Base-by-base conservation (phyloP, 2,329 filamentous ascomycete species). In the Rutstroemia sp. region DNA sequence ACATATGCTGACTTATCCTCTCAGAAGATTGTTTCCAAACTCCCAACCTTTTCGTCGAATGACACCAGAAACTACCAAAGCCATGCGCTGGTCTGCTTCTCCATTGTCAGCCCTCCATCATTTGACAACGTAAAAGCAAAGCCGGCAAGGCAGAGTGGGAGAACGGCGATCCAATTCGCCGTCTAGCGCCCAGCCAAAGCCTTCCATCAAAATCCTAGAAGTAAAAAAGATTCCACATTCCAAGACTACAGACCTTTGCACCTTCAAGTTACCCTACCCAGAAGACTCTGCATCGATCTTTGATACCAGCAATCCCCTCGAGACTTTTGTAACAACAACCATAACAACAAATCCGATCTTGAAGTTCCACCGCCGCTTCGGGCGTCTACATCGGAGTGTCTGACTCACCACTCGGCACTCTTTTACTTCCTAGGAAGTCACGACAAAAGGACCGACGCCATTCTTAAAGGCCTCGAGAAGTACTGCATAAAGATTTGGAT, bases 81-180 rank as follows among this genome's bases (percentile, higher is more conserved):
- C 14, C 16, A 2, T 19, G 10, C n/a, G 5, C 27, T 97, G 64
- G 96, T 97, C 72, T 97, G 92, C 77, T 97, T 97, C 76, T 96
- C 92, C 63, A 95, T 97, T 70, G 92, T 96, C 75, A 95, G 89
- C 83, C 92, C 92, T 49, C 90, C 94, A 21, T 96, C 92, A 34
- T 97, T 96, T 70, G 94, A 97, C 76, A 99, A 99, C 83, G 92
- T 99, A 71, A 94, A 91, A 77, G 92, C 92, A 60, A 99, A 96
- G 87, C 23, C 23, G 23, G 23, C 23, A 23, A 19, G 19, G 19
- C 19, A 19, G 19, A 19, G 19, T 19, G 19, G 19, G 19, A 19
- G 19, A 3, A 19, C 19, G 19, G 19, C 19, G 19, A 19, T 19
- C 19, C 19, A 19, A 19, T 19, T 19, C 19, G 19, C 19, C 19